phyloP scores from a whole-genome alignment of 495 filamentous ascomycete genomes.

The Tetracladium setigerum region DNA sequence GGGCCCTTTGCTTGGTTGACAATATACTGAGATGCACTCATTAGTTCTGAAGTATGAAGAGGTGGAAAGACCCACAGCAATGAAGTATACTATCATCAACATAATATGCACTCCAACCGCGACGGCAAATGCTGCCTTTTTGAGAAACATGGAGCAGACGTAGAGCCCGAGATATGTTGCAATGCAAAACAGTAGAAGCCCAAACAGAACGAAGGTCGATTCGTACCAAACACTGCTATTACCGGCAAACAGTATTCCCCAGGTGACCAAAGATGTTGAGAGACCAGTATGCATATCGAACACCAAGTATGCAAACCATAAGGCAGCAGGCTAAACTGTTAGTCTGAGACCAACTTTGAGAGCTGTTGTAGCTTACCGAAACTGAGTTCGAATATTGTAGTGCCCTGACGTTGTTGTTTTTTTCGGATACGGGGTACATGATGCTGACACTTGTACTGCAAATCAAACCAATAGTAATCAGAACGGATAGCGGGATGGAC shows the following conservation, averaged over 20 bases:
- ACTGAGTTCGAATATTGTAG: conserved; percentile 18
- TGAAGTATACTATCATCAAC: conserved; percentile 13
- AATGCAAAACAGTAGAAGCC: conserved; percentile 17
- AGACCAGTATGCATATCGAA: conserved; percentile 19
- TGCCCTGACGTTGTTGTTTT: conserved; percentile 14
- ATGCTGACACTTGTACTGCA: conserved; percentile 6
- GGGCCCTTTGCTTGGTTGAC: conserved; percentile 12
- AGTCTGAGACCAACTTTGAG: too few relatives aligned
- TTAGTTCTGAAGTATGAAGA: too few relatives aligned
- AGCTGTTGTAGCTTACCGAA: too few relatives aligned
- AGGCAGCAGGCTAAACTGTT: conserved; percentile 14
- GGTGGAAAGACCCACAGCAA: too few relatives aligned
- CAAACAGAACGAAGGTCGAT: conserved; percentile 6
- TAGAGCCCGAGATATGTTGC: conserved; percentile 18
- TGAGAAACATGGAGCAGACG: conserved; percentile 11
- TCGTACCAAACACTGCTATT: conserved; percentile 8
- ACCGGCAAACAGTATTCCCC: conserved; percentile 14
- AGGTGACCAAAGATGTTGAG: conserved; percentile 12
- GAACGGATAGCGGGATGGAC: conserved; percentile 6
- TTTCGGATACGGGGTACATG: conserved; percentile 18
- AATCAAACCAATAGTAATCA: conserved; percentile 12
- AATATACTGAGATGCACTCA: too few relatives aligned
- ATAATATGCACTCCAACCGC: conserved; percentile 17
- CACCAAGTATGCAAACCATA: conserved; percentile 15
- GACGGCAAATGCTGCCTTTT: conserved; percentile 19